Evolutionary conservation across 257 asterid genomes (phyloP), one percentile per base, ranked within the genome.

Genomic region (Capsicum rhomboideum): DNA sequence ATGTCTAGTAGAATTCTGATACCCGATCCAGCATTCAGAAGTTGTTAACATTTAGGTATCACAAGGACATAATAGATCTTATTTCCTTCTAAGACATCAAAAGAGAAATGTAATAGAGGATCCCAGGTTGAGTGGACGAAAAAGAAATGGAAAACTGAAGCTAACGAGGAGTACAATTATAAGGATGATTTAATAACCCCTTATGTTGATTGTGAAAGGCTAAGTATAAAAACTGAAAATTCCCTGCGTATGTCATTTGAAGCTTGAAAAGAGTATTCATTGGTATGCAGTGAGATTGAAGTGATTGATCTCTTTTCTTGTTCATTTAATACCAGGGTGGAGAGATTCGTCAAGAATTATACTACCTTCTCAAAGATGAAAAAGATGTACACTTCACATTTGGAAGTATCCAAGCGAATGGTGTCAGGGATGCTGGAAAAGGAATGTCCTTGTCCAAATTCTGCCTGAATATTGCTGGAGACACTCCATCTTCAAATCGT

Each of bases 401-500:
- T 46, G 98, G 98, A 75, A 91, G 93, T n/a, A 84, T 88, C 53
- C 90, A 85, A 83, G 77, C 91, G 14, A 92, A 85, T 49, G 97
- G 98, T 11, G 83, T 93, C 61, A 86, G 50, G 10, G 88, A 87
- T n/a, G 96, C 93, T 29, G 89, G 90, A 44, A 88, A 40, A 58
- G 98, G 98, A 83, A 95, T 95, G 98, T 87, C 93, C 49, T 88
- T 89, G 2, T 95, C 98, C 2, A 95, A 93, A 87, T 95, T 91
- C 87, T 95, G 98, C 88, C 89, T 95, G 26, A 95, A 93, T 56
- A 90, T 93, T 42, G 98, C 98, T 0, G 98, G 98, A 63, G 98
- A 95, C 89, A 95, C 98, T 17, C 98, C 98, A 29, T 95, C 98
- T 4, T 95, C 98, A 2, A 93, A 95, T 46, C 95, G 98, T 2